Evolutionary conservation across 2,329 filamentous ascomycete genomes (phyloP), one percentile per base, ranked within the genome.

Genomic region (Penicillium sp.): DNA sequence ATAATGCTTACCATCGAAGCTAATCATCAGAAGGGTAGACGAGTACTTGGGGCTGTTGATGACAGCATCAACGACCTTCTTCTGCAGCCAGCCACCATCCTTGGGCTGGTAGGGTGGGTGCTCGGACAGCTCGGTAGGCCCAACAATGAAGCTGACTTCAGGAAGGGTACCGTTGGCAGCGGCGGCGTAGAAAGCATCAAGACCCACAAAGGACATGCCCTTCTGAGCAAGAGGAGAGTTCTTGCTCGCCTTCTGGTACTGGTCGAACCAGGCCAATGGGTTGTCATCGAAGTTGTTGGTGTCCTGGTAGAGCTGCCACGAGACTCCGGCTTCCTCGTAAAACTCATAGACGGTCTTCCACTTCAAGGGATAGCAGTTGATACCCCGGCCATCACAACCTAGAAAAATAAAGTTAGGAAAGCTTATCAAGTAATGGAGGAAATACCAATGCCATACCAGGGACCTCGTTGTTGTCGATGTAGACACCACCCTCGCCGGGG

Each of bases 61-160:
- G 4, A 86, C 80, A 3, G 82, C 80, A 56, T 83, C 75, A 15
- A 83, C 79, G 5, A 86, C 74, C 65, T 82, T 74, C 66, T 82
- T 79, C 67, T 85, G 81, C 38, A 86, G 73, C 82, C 83, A 86
- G 4, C 76, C 82, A 14, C 83, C 83, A 58, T 85, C 83, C 59
- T 77, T 79, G 1, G 83, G 83, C 43, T 77, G 75, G 64, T 81
- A 84, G 0, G 83, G 82, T 2, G 82, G 78, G 65, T 85, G 83
- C 67, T 86, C 83, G 0, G 81, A 83, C 4, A 85, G 72, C 60
- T 84, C 79, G 8, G 74, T 71, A 0, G 82, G 82, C 4, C 80
- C 75, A 62, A 83, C 76, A 37, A 84, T 81, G 67, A 81, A 84
- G 45, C 78, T 81, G 42, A 86, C 69, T 55, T 79, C 78, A 0